phyloP scores from a whole-genome alignment of 495 filamentous ascomycete genomes.

The Aspergillus wentii region DNA sequence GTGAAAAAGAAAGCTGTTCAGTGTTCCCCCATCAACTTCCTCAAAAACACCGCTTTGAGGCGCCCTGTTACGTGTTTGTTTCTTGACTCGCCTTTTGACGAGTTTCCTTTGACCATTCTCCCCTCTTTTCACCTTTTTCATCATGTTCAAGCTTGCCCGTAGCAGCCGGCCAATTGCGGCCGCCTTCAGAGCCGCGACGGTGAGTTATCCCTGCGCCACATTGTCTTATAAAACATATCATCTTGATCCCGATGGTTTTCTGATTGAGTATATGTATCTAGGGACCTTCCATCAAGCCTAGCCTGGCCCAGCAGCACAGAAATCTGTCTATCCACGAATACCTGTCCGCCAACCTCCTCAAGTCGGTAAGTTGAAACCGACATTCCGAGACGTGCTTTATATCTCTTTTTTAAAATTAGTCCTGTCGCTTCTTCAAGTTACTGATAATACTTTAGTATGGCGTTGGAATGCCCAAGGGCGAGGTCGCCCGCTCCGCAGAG shows the following conservation, averaged over 20 bases:
- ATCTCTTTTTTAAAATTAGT: not conserved
- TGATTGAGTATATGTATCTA: too few species aligned
- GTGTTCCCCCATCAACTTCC: conserved; percentile 18
- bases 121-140: conserved; percentile 25
- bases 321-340: conserved; percentile 96
- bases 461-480: conserved; percentile 83
- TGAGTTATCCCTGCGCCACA: conserved; percentile 30
- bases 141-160: conserved; percentile 73
- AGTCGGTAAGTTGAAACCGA: conserved; percentile 62
- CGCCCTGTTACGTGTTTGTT: conserved; percentile 2
- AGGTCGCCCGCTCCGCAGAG: conserved; percentile 72
- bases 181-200: conserved; percentile 60
- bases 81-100: conserved; percentile 2
- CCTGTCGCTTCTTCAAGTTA: not conserved
- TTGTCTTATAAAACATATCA: conserved; percentile 10
- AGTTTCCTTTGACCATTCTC: conserved; percentile 9
- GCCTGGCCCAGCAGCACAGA: conserved; percentile 62
- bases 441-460: conserved; percentile 65
- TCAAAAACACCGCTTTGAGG: conserved; percentile 7
- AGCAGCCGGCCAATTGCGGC: conserved; percentile 61
- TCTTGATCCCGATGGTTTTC: too few species aligned
- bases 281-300: conserved; percentile 44
- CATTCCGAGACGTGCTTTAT: not conserved
- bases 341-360: conserved; percentile 83
- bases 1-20: conserved; percentile 40